Conservation (phyloP, 1,284 basidiomycete species). For the Mycena sp. region DNA sequence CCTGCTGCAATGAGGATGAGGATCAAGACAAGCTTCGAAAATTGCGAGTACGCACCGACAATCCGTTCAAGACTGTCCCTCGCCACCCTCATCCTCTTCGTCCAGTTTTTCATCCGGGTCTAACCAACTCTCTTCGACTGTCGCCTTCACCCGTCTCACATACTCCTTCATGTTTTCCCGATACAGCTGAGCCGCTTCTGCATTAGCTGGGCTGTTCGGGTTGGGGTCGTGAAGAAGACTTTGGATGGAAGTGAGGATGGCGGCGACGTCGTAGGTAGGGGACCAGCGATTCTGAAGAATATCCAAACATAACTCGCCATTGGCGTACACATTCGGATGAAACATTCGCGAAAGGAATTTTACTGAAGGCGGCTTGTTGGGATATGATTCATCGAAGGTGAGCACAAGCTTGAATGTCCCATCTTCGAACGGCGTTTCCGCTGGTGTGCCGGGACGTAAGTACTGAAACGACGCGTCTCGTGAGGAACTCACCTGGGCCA, state of each 20-base stretch:
- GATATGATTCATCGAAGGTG: conserved; percentile 97
- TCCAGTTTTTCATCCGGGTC: conserved; percentile 79
- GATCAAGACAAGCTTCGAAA: background rate
- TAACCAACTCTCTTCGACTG: conserved; percentile 92
- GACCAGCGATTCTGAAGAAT: conserved; percentile 99
- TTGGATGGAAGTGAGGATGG: conserved; percentile 96
- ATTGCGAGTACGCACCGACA: background rate
- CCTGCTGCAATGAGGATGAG: background rate
- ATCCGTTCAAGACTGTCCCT: conserved; percentile 1
- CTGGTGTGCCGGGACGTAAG: conserved; percentile 51
- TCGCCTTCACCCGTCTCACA: conserved; percentile 89
- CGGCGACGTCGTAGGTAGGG: conserved; percentile 98
- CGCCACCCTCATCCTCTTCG: conserved; percentile 36
- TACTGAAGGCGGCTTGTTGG: conserved; percentile 97
- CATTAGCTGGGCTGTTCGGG: conserved; percentile 97
- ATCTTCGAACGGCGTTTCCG: conserved; percentile 98
- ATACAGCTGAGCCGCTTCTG: conserved; percentile 96
- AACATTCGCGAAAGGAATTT: conserved; percentile 99
- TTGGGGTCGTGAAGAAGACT: conserved; percentile 97
- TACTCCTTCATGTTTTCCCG: conserved; percentile 99
- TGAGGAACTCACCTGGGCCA: conserved; percentile 81
- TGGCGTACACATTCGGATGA: conserved; percentile 98
- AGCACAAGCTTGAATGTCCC: conserved; percentile 97
- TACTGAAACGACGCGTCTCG: background rate
- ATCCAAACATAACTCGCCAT: conserved; percentile 97